Percentiles rank a stretch among this genome's conserved stretches.
These are phyloP conservation scores for Speleostelium caveatum DNA, from an alignment of 78 protist genomes.

Conservation along the genomic window DNA sequence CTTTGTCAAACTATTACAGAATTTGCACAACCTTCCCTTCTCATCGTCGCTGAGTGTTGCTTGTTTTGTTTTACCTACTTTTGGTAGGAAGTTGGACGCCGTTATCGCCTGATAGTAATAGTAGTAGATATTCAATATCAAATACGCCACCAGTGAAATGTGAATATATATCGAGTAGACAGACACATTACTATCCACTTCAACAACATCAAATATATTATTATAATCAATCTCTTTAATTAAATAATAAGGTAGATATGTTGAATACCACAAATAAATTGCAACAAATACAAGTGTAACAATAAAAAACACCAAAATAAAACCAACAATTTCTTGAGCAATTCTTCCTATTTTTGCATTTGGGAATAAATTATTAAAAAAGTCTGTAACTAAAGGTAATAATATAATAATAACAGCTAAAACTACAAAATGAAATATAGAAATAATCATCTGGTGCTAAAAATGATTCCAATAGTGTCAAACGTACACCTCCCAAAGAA, in stretches of 20 bases:
- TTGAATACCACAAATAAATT: slow-evolving; percentile 39
- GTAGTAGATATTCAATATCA: slow-evolving; percentile 2
- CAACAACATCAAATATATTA: neutral
- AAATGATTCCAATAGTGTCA: no score
- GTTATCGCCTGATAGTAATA: slow-evolving; percentile 28
- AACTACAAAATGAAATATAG: slow-evolving; percentile 31
- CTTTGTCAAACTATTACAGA: neutral
- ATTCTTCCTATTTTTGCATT: slow-evolving; percentile 71
- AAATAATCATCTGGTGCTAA: no score
- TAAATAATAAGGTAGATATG: slow-evolving; percentile 24
- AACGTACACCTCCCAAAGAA: no score
- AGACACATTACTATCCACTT: neutral
- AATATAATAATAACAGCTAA: slow-evolving; percentile 40
- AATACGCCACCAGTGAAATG: neutral
- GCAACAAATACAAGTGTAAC: slow-evolving; percentile 11
- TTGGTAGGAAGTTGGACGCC: neutral
- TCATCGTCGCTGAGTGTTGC: neutral
- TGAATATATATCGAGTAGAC: neutral
- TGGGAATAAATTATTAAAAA: slow-evolving; percentile 55
- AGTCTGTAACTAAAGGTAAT: slow-evolving; percentile 49
- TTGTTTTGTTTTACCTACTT: slow-evolving; percentile 2
- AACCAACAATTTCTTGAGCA: slow-evolving; percentile 34
- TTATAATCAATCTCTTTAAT: neutral
- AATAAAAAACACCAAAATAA: slow-evolving; percentile 36
- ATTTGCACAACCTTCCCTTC: neutral